Evolutionary conservation across 2,329 filamentous ascomycete genomes (phyloP).

Genomic region (Colletotrichum salicis): DNA sequence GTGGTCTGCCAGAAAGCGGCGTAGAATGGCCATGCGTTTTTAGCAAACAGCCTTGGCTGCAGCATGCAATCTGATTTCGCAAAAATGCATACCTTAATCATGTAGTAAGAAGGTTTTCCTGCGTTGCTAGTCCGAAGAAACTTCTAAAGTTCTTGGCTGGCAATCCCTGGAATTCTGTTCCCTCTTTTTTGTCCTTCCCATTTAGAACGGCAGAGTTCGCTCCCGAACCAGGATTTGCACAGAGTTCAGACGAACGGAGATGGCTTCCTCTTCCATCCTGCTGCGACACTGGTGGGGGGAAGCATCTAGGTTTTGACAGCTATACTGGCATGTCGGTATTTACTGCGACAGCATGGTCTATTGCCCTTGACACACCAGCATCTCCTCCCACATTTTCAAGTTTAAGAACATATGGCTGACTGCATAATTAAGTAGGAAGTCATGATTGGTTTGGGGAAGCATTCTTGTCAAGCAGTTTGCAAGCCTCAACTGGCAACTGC

Average conservation of each 20-base stretch:
- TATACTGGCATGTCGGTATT: background rate
- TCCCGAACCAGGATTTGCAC: background rate
- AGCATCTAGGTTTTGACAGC: constrained; percentile 2
- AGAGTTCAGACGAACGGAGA: background rate
- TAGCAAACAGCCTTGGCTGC: background rate
- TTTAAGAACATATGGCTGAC: background rate
- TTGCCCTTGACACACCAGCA: background rate
- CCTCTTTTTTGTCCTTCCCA: background rate
- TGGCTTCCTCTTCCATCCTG: constrained; percentile 4
- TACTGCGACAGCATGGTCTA: background rate
- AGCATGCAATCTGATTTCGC: background rate
- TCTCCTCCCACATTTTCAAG: background rate
- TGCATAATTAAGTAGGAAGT: too few relatives aligned
- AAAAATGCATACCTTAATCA: too few relatives aligned
- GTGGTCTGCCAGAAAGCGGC: background rate
- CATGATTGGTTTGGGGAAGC: background rate
- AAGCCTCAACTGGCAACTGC: background rate
- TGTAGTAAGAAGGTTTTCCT: background rate
- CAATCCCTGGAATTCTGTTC: background rate
- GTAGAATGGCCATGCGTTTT: background rate
- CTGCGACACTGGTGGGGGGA: background rate
- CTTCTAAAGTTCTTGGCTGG: background rate
- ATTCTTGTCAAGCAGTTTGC: background rate
- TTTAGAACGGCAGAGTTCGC: background rate
- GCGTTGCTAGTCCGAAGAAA: too few relatives aligned